Evolutionary conservation across 345 rosid species (phyloP), one percentile per base, ranked within the genome.

Genomic region (Populus deltoides): DNA sequence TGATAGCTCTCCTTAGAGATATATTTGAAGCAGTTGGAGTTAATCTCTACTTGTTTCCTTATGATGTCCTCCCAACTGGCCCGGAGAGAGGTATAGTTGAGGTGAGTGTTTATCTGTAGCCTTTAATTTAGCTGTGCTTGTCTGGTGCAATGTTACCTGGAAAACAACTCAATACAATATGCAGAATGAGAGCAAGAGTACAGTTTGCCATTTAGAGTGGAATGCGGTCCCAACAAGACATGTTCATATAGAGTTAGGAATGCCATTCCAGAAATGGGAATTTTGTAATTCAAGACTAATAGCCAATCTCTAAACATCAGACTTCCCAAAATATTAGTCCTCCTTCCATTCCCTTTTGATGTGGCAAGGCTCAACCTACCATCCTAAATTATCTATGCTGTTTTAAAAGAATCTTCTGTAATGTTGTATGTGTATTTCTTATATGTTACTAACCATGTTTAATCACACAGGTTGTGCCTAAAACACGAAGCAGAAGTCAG

Each of bases 51-150:
- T 75, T 96, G 73, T 94, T 91, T 83, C 99, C 99, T 76, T 96
- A 96, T 81, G 98, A 97, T 85, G 99, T 96, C 84, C 97, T 96
- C 82, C 99, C 99, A 74, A 96, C 99, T 51, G 99, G 97, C 43
- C 92, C 91, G 4, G 98, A 88, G 85, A 94, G 91, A 86, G 99
- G 99, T 59, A 94, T 96, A 59, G 89, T 96, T 79, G 99, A 96
- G 97, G 99, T 96, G 81, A 78, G 87, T 74, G 53, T 75, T 45
- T 75, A 25, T 75, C 43, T 70, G 2, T 66, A 55, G 25, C 22
- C 66, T 20, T 57, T 51, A 25, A 20, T 65, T 24, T 35, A 41
- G 59, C 61, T 62, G 47, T 31, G 8, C 16, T 17, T 45, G 27
- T 53, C 63, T 79, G 27, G n/a, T 47, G 13, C 73, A 33, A 24